A percentile compares a stretch with the other conserved stretches of the same genome.
These are phyloP conservation scores for Colletotrichum musae DNA, from an alignment of 2,329 filamentous ascomycete genomes.

Conservation along the genomic window DNA sequence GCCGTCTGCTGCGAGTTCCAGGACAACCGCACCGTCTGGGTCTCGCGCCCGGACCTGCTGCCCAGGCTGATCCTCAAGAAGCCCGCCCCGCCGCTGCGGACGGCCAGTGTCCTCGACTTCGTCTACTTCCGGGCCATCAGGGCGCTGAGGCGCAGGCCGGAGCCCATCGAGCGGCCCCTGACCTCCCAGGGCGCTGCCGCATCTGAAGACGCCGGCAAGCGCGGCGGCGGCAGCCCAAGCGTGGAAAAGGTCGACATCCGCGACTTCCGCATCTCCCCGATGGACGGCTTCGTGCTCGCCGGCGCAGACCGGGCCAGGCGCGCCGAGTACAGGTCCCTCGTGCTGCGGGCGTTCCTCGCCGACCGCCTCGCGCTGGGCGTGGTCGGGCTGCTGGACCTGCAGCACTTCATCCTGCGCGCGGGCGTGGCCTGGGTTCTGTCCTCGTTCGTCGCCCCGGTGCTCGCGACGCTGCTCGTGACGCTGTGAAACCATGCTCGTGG, in stretches of 20 bases:
- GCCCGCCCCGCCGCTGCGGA: slow-evolving; percentile 52
- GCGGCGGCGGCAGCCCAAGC: slow-evolving; percentile 16
- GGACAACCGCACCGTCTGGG: slow-evolving; percentile 71
- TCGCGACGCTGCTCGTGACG: slow-evolving; percentile 26
- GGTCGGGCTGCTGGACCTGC: slow-evolving; percentile 49
- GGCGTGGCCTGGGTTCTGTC: slow-evolving; percentile 52
- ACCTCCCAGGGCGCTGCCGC: slow-evolving; percentile 49
- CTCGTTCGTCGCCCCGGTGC: slow-evolving; percentile 29
- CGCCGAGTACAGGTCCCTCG: slow-evolving; percentile 53
- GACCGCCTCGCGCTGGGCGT: slow-evolving; percentile 57
- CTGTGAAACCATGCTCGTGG: slow-evolving; percentile 7
- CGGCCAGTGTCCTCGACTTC: slow-evolving; percentile 55
- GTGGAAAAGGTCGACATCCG: slow-evolving; percentile 56
- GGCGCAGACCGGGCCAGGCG: slow-evolving; percentile 48
- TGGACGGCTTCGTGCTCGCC: slow-evolving; percentile 64
- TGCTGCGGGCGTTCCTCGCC: slow-evolving; percentile 61
- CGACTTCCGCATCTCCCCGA: slow-evolving; percentile 63
- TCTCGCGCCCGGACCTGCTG: slow-evolving; percentile 69
- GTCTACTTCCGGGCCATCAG: slow-evolving; percentile 61
- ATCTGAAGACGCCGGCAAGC: slow-evolving; percentile 21
- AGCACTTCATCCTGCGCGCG: slow-evolving; percentile 51
- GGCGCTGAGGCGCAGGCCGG: slow-evolving; percentile 58
- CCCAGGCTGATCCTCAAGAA: slow-evolving; percentile 60
- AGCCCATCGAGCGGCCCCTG: slow-evolving; percentile 56
- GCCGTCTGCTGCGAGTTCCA: slow-evolving; percentile 73